phyloP scores from a whole-genome alignment of 495 filamentous ascomycete species.

The Cetradonia linearis region DNA sequence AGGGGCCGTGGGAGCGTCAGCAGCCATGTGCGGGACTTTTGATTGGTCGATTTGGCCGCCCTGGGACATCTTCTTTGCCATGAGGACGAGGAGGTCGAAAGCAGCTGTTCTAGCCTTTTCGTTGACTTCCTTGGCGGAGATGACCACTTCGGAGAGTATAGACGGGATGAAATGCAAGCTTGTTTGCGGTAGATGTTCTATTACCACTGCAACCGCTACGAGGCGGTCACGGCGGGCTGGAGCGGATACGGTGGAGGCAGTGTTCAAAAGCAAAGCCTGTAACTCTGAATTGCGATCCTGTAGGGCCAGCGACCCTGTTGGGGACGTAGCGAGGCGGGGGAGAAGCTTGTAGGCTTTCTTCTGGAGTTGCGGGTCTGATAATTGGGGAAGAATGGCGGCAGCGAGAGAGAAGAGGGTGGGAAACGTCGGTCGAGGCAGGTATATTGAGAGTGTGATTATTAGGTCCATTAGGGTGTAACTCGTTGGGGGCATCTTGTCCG shows the following conservation, averaged over 20 bases:
- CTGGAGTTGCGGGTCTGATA: constrained; percentile 77
- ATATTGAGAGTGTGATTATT: constrained; percentile 87
- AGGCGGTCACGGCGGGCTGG: constrained; percentile 79
- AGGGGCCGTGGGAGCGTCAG: constrained; percentile 60
- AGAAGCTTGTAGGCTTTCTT: constrained; percentile 99
- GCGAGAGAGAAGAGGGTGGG: constrained; percentile 72
- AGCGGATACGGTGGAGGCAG: constrained; percentile 68
- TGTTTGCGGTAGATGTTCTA: constrained; percentile 61
- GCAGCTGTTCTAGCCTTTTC: constrained; percentile 81
- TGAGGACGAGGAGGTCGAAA: constrained; percentile 80
- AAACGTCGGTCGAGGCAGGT: constrained; percentile 77
- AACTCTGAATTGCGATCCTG: constrained; percentile 61
- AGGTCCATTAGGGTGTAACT: constrained; percentile 93
- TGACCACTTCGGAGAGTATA: constrained; percentile 83
- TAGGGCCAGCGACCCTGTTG: constrained; percentile 61
- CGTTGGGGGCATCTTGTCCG: constrained; percentile 78
- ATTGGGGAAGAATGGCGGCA: constrained; percentile 61
- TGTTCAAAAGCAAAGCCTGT: constrained; percentile 65
- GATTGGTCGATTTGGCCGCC: constrained; percentile 74
- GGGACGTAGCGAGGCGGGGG: constrained; percentile 71
- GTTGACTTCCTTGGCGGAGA: constrained; percentile 93
- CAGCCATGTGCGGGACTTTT: constrained; percentile 73
- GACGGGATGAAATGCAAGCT: constrained; percentile 87
- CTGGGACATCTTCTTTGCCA: constrained; percentile 66
- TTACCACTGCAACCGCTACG: constrained; percentile 63